A percentile compares a stretch with the other conserved stretches of the same genome.
phyloP scores from a whole-genome alignment of 2,329 filamentous ascomycete species.

The Whalleya microplaca region DNA sequence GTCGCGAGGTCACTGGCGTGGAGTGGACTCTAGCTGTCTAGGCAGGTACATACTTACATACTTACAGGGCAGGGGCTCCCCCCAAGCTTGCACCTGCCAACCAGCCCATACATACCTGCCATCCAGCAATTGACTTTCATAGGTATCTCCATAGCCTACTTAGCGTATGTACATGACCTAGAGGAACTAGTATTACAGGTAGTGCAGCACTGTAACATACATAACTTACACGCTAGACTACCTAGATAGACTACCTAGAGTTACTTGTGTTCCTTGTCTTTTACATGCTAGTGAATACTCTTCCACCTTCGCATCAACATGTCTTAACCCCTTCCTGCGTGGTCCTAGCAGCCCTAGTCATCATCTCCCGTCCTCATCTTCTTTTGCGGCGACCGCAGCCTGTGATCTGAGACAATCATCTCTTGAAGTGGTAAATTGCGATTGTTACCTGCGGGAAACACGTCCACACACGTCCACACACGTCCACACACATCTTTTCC shows the following conservation, averaged over 20 bases:
- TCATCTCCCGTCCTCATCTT: not conserved
- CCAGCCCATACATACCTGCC: no score
- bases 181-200: no score
- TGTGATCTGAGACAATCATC: conserved; percentile 2
- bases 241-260: no score
- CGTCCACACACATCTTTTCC: no score
- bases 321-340: not conserved
- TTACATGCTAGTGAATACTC: no score
- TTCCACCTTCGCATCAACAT: not conserved
- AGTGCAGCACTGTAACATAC: no score
- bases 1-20: no score
- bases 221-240: no score
- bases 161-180: no score
- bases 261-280: no score
- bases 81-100: not conserved
- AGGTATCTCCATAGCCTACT: not conserved
- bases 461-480: no score
- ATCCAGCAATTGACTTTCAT: not conserved
- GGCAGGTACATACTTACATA: not conserved
- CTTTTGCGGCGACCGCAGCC: conserved; percentile 9
- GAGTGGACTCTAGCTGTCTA: not conserved
- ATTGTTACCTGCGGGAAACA: conserved; percentile 18
- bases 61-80: not conserved
- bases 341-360: not conserved
- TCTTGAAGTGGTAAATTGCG: conserved; percentile 19